phyloP scores from a whole-genome alignment of 2,329 filamentous ascomycete species.

The Fusarium longipes region DNA sequence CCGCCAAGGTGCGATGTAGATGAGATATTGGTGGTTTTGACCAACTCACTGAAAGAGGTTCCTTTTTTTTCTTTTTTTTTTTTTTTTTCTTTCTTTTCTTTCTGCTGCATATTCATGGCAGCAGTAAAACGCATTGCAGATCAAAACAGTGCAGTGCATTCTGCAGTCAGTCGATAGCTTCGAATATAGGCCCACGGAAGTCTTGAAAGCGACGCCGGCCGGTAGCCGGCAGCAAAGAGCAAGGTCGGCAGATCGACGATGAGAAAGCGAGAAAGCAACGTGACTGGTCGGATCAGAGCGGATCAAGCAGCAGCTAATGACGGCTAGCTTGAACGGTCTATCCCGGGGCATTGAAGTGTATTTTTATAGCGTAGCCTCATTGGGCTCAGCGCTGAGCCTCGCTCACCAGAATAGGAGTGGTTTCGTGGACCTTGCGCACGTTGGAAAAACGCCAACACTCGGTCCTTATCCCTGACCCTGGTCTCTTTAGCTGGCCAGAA shows the following conservation, averaged over 20 bases:
- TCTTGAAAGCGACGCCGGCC: conserved; percentile 18
- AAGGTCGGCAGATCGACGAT: conserved; percentile 41
- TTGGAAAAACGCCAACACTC: conserved; percentile 26
- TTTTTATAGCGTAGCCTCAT: conserved; percentile 25
- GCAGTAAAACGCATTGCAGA: neutral
- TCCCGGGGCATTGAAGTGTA: conserved; percentile 25
- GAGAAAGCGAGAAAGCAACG: conserved; percentile 17
- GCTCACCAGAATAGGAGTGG: conserved; percentile 20
- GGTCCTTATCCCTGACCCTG: conserved; percentile 31
- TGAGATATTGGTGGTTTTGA: conserved; percentile 7
- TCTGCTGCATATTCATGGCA: neutral
- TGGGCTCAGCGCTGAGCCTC: conserved; percentile 30
- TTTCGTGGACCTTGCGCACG: conserved; percentile 26
- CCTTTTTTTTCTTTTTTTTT: too few relatives aligned
- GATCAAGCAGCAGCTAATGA: conserved; percentile 29
- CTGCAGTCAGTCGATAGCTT: conserved; percentile 15
- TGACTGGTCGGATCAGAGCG: conserved; percentile 18
- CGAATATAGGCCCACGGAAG: neutral
- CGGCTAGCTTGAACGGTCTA: conserved; percentile 35
- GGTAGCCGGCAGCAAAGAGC: conserved; percentile 10
- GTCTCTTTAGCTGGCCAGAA: conserved; percentile 13
- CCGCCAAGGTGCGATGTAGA: conserved; percentile 14
- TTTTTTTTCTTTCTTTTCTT: too few relatives aligned
- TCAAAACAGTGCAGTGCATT: neutral
- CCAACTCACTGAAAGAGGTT: conserved; percentile 16